These are phyloP conservation scores for Chytridiales sp. DNA, from an alignment of 371 early-diverging fungal species.

Conservation along the genomic window DNA sequence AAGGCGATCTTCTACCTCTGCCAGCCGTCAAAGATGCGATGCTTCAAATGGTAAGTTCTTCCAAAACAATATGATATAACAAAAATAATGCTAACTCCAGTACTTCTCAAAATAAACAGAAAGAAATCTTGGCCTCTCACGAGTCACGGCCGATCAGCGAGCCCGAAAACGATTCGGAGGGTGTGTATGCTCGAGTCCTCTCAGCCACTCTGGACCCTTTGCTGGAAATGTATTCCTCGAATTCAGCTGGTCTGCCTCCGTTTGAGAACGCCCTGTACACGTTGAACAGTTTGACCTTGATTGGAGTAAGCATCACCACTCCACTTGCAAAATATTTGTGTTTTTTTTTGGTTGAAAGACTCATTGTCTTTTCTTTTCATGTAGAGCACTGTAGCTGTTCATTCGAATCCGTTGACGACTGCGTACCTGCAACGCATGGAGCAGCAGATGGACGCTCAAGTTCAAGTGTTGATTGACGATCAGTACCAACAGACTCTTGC, in stretches of 20 bases:
- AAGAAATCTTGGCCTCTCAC: conserved; percentile 77
- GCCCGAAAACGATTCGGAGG: conserved; percentile 47
- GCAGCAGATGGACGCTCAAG: conserved; percentile 52
- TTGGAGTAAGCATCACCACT: conserved; percentile 58
- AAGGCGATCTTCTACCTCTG: conserved; percentile 59
- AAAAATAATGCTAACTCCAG: neutral
- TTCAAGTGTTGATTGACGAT: conserved; percentile 53
- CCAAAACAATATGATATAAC: too few relatives aligned
- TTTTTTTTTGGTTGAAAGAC: conserved; percentile 3
- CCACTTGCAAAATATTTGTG: too few relatives aligned
- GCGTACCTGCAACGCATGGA: conserved; percentile 50
- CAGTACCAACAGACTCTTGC: conserved; percentile 46
- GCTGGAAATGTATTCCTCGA: conserved; percentile 67
- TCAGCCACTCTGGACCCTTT: conserved; percentile 73
- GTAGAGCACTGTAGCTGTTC: conserved; percentile 37
- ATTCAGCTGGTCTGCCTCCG: conserved; percentile 51
- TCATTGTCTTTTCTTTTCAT: neutral
- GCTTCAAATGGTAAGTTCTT: conserved; percentile 57
- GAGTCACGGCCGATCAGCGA: conserved; percentile 67
- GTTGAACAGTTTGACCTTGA: conserved; percentile 70
- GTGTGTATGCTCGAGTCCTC: conserved; percentile 59
- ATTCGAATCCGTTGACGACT: conserved; percentile 51
- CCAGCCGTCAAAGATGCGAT: conserved; percentile 66
- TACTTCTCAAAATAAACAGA: conserved; percentile 39
- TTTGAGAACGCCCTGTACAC: conserved; percentile 71